These are phyloP conservation scores for Exophiala phaeomuriformis DNA, from an alignment of 2,329 filamentous ascomycete genomes.

Conservation along the genomic window DNA sequence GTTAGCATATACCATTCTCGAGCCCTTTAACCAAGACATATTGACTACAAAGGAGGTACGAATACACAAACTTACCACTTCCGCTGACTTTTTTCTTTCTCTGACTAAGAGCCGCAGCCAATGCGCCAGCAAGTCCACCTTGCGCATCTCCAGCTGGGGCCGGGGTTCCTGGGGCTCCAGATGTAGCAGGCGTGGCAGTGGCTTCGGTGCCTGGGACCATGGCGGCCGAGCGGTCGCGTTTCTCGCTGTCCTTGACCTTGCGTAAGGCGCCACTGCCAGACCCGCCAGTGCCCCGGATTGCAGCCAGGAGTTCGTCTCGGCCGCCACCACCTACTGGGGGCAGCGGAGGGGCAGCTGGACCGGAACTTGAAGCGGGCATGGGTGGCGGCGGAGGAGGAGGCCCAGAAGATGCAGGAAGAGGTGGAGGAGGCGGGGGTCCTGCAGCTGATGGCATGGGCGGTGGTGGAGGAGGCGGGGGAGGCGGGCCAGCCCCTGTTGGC, in stretches of 20 bases:
- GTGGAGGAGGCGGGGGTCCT: slow-evolving; percentile 33
- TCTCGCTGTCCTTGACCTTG: slow-evolving; percentile 42
- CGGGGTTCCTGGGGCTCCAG: slow-evolving; percentile 46
- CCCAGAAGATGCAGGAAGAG: slow-evolving; percentile 42
- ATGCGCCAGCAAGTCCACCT: slow-evolving; percentile 68
- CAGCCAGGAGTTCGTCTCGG: slow-evolving; percentile 40
- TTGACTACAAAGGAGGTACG: slow-evolving; percentile 7
- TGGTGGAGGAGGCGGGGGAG: slow-evolving; percentile 37
- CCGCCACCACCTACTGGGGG: slow-evolving; percentile 38
- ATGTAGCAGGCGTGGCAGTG: slow-evolving; percentile 49
- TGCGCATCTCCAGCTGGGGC: slow-evolving; percentile 29
- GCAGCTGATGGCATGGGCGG: slow-evolving; percentile 37
- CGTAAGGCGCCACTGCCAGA: slow-evolving; percentile 47
- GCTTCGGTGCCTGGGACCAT: slow-evolving; percentile 44
- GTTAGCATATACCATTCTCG: not conserved
- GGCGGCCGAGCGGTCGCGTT: slow-evolving; percentile 41
- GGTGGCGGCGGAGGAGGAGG: slow-evolving; percentile 29
- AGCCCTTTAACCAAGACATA: not conserved
- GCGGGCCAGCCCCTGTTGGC: slow-evolving; percentile 39
- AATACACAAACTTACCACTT: slow-evolving; percentile 64
- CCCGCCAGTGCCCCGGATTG: slow-evolving; percentile 50
- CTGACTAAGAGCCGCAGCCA: slow-evolving; percentile 69
- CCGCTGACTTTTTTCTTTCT: slow-evolving; percentile 90
- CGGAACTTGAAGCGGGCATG: slow-evolving; percentile 26
- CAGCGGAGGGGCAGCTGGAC: slow-evolving; percentile 40